Evolutionary conservation across 2,329 filamentous ascomycete species (phyloP), one percentile per base, ranked within the genome.

Genomic region (Stemphylium beticola): DNA sequence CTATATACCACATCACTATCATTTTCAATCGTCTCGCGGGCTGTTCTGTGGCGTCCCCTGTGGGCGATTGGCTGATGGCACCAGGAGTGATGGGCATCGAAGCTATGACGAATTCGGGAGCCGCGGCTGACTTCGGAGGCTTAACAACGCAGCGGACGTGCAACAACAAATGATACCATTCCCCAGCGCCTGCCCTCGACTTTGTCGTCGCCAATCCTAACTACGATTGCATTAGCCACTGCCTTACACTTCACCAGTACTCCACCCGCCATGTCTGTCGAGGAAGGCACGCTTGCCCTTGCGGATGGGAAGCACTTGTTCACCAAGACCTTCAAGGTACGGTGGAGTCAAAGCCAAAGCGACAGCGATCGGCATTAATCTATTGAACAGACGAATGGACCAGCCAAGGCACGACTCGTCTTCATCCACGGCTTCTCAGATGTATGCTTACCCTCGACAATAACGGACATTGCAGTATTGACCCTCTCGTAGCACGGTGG

Each of bases 351-450:
- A n/a, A 34, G 22, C 47, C 47, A 24, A n/a, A 34, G 24, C 18
- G 18, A 51, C 10, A 41, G 24, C 20, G 36, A 51, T 51, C 53
- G 45, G 31, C 46, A 42, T 41, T 64, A 41, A 62, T 46, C 22
- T 56, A 58, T 12, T 14, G 29, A 43, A 29, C 42, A 87, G 87
- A 85, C 85, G 26, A 74, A 82, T 26, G 82, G 79, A 12, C 76
- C 81, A 11, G 76, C 83, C 50, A 84, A 83, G 67, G 92, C 92
- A 32, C 89, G 90, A 63, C 75, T 96, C 44, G 81, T 95, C 66
- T 90, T 96, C 76, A 79, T 97, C 60, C 93, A 97, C 77, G 93
- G 93, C 67, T 97, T 93, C 81, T 92, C 87, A 74, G 93, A 68
- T 81, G 81, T 81, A 72, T 59, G 72, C 12, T 24, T 40, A 24